Base-by-base conservation (phyloP, 352 stramenopile genomes). In the Blastocystis sp. region DNA sequence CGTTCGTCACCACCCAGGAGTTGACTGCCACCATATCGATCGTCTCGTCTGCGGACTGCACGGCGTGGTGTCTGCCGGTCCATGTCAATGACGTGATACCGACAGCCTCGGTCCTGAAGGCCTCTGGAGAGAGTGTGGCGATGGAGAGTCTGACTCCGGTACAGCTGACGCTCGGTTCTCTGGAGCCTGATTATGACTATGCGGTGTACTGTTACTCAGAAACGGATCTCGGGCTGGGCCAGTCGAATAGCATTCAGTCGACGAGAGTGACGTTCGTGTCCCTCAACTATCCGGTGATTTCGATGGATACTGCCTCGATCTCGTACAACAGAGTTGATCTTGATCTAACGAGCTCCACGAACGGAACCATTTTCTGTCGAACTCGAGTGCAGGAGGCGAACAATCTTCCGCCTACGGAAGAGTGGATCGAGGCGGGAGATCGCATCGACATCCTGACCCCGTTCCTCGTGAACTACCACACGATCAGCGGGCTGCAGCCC, bases 201-300 rank as follows among this genome's bases (percentile, higher is more conserved):
- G 34, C 26, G 37, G 73, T 55, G 18, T 85, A 85, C 56, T 85
- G 73, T 50, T 85, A 85, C 50, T 68, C 54, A 0, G 73, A 85
- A 55, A 85, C 34, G 34, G 53, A 24, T 5, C 50, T 24, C 18
- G 47, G 47, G 13, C 7, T 85, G 4, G 47, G 24, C 13, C 50
- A 68, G 56, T 13, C 9, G 24, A 45, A 68, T n/a, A 6, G 11
- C 16, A 50, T 68, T 24, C 18, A 8, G 47, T 5, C 11, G 18
- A 85, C 73, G 26, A 26, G 73, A 39, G 55, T 62, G 43, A 66
- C 41, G 3, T 85, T 85, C 39, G 50, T 37, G 30, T 66, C 73
- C 26, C n/a, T 45, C 24, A 30, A 85, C 56, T 85, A 85, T 43
- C 73, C 73, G 39, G 53, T 55, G 34, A n/a, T 85, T 9, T n/a